Evolutionary conservation across 2,329 filamentous ascomycete species (phyloP).

Genomic region (Ambrosiella beaveri): DNA sequence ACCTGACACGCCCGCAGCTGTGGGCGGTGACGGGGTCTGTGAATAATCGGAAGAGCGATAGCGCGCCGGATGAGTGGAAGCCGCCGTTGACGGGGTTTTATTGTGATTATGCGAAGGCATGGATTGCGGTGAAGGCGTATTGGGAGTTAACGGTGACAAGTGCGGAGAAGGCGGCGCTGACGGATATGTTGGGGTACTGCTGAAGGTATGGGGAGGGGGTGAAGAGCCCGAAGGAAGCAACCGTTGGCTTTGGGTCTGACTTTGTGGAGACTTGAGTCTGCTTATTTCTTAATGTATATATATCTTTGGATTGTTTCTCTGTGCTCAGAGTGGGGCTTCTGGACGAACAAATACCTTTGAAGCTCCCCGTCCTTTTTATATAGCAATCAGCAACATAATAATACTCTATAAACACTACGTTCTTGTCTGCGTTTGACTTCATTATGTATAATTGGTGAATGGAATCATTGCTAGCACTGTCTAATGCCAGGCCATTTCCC

Average conservation of each 20-base stretch:
- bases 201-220: constrained; percentile 18
- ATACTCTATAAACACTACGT: neutral
- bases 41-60: constrained; percentile 58
- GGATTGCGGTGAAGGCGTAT: constrained; percentile 61
- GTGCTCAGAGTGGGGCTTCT: neutral
- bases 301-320: neutral
- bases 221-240: neutral
- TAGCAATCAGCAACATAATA: neutral
- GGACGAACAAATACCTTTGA: neutral
- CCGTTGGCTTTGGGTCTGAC: neutral
- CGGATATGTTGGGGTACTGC: constrained; percentile 48
- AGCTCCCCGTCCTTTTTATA: neutral
- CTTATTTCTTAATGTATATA: neutral
- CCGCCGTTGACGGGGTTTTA: constrained; percentile 51
- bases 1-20: constrained; percentile 57
- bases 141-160: constrained; percentile 52
- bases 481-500: too few species aligned
- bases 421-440: neutral
- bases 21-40: constrained; percentile 63
- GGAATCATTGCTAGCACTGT: too few species aligned
- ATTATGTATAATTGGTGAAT: too few species aligned
- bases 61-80: constrained; percentile 59
- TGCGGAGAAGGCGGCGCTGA: constrained; percentile 53
- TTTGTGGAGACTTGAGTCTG: neutral
- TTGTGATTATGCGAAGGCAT: constrained; percentile 63